These are phyloP conservation scores for Candida pini DNA, from an alignment of 805 yeast genomes.

Conservation along the genomic window DNA sequence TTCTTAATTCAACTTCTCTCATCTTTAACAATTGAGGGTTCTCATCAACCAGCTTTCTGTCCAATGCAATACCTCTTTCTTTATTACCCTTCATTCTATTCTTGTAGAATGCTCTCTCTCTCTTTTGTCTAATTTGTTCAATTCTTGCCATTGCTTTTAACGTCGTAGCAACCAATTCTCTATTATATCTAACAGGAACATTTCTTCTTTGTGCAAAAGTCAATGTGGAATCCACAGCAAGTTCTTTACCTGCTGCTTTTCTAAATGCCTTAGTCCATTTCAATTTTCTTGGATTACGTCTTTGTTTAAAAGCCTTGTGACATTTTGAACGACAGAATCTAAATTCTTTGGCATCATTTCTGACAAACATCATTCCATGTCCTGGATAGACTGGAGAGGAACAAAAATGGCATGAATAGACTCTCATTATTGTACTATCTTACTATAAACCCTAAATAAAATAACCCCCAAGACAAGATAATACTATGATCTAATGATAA, in stretches of 20 bases:
- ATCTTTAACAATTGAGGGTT: constrained; percentile 86
- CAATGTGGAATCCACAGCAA: constrained; percentile 94
- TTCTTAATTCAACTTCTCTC: constrained; percentile 88
- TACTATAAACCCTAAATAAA: no score
- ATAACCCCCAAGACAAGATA: no score
- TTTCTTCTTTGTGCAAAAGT: constrained; percentile 97
- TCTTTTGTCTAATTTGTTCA: constrained; percentile 90
- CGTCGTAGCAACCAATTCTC: constrained; percentile 92
- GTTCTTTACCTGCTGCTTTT: constrained; percentile 97
- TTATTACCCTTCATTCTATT: constrained; percentile 98
- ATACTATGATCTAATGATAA: no score
- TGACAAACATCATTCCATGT: constrained; percentile 95
- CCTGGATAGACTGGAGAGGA: constrained; percentile 94
- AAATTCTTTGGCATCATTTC: constrained; percentile 97
- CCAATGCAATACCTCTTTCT: constrained; percentile 78
- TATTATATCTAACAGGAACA: constrained; percentile 95
- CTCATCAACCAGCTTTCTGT: constrained; percentile 80
- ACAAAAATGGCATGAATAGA: constrained; percentile 91
- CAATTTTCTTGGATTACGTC: constrained; percentile 97
- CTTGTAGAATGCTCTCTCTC: constrained; percentile 98
- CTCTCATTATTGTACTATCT: constrained; percentile 77
- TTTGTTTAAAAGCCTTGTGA: constrained; percentile 94
- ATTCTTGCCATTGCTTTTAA: constrained; percentile 93
- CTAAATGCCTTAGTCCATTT: constrained; percentile 99
- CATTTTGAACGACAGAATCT: constrained; percentile 97